These are phyloP conservation scores for Cyberlindnera subsufficiens DNA, from an alignment of 805 yeast species.

Conservation along the genomic window DNA sequence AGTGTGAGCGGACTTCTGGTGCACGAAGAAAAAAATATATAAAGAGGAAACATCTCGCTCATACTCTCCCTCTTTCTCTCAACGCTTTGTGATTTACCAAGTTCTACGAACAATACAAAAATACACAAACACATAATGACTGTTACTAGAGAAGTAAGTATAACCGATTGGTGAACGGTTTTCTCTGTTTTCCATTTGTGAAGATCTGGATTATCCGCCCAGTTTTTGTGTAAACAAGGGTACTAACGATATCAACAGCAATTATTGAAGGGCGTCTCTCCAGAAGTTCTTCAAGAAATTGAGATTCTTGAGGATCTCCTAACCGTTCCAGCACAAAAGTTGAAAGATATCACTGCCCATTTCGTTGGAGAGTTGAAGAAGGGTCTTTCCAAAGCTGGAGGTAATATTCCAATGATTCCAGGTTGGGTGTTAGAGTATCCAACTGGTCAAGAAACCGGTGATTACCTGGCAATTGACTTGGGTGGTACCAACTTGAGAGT, in stretches of 20 bases:
- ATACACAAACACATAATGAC: conserved; percentile 3
- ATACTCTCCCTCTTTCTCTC: not conserved
- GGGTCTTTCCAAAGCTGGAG: conserved; percentile 72
- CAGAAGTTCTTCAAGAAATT: conserved; percentile 51
- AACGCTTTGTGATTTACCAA: not conserved
- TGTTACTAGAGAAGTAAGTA: conserved; percentile 16
- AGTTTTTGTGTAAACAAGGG: not conserved
- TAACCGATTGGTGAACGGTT: not conserved
- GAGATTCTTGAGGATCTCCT: conserved; percentile 53
- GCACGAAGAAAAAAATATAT: too few species aligned
- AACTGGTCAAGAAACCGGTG: conserved; percentile 86
- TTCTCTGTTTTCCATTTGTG: not conserved
- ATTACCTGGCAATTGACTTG: conserved; percentile 87
- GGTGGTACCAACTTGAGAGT: conserved; percentile 98
- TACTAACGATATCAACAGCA: conserved; percentile 6
- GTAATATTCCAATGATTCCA: conserved; percentile 94
- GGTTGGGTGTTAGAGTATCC: conserved; percentile 96
- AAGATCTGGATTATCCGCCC: not conserved
- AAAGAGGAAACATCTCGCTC: too few species aligned
- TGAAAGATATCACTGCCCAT: conserved; percentile 64
- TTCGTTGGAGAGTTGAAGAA: conserved; percentile 75
- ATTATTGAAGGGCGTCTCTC: conserved; percentile 48
- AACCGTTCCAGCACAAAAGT: conserved; percentile 52
- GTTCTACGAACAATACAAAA: not conserved
- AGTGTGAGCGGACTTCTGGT: too few species aligned